These are phyloP conservation scores for Colletotrichum horii DNA, from an alignment of 2,329 filamentous ascomycete species.

Conservation along the genomic window DNA sequence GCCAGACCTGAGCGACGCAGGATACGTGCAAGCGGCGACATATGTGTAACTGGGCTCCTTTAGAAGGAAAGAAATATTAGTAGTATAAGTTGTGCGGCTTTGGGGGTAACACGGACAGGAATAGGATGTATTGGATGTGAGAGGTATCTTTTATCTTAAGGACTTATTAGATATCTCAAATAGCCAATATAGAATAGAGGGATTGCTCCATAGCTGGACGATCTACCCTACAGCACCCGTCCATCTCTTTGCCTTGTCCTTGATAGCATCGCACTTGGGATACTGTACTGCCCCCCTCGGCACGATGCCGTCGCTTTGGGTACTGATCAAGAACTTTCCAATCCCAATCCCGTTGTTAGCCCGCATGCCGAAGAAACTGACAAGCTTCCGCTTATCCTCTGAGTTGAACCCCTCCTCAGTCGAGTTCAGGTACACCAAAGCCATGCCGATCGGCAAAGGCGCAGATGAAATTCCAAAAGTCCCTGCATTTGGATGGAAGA, in stretches of 20 bases:
- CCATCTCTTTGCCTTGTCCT: conserved; percentile 5
- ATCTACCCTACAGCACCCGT: neutral
- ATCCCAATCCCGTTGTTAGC: conserved; percentile 4
- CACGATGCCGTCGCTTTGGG: neutral
- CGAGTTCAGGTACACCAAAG: conserved; percentile 19
- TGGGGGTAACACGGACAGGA: neutral
- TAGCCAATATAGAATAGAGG: neutral
- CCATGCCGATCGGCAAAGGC: conserved; percentile 21
- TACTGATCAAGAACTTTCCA: conserved; percentile 14
- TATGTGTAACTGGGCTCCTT: neutral
- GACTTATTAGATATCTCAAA: neutral
- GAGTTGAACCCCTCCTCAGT: conserved; percentile 3
- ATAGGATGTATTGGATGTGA: neutral
- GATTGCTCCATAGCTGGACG: neutral
- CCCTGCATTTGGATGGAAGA: conserved; percentile 19
- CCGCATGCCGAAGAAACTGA: conserved; percentile 1
- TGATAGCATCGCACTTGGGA: neutral
- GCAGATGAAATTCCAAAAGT: conserved; percentile 13
- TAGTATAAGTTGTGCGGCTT: neutral
- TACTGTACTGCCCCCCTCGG: neutral
- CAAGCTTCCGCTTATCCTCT: conserved; percentile 5
- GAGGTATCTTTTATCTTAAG: neutral
- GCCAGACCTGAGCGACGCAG: neutral
- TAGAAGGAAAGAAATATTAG: neutral
- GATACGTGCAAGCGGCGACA: neutral